Conservation (phyloP, 2,329 filamentous ascomycete species). For the Aspergillus latus region DNA sequence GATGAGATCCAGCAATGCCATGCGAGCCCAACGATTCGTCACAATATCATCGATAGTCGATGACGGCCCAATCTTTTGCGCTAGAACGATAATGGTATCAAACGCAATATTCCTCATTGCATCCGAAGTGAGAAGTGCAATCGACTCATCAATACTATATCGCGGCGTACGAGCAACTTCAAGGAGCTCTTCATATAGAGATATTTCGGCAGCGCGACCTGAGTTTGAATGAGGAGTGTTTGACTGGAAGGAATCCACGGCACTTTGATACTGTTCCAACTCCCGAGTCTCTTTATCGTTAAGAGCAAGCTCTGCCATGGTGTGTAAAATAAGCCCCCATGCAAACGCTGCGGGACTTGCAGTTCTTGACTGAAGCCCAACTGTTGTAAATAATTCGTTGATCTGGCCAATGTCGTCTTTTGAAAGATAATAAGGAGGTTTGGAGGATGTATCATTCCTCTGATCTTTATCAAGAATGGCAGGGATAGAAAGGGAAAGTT, state of each 20-base stretch:
- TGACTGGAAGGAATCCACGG: slow-evolving; percentile 42
- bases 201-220: slow-evolving; percentile 36
- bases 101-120: slow-evolving; percentile 51
- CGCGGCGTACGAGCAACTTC: slow-evolving; percentile 44
- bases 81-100: slow-evolving; percentile 47
- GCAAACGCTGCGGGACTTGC: slow-evolving; percentile 74
- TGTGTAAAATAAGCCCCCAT: slow-evolving; percentile 75
- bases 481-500: slow-evolving; percentile 61
- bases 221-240: slow-evolving; percentile 34
- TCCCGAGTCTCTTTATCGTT: slow-evolving; percentile 58
- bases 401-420: slow-evolving; percentile 69
- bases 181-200: slow-evolving; percentile 50
- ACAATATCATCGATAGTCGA: slow-evolving; percentile 54
- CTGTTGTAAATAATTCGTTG: slow-evolving; percentile 67
- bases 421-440: slow-evolving; percentile 65
- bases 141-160: slow-evolving; percentile 47
- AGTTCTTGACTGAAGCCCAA: slow-evolving; percentile 57
- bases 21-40: slow-evolving; percentile 63
- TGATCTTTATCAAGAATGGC: slow-evolving; percentile 44
- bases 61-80: slow-evolving; percentile 43
- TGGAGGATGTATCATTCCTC: slow-evolving; percentile 29
- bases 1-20: slow-evolving; percentile 68
- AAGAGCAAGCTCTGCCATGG: slow-evolving; percentile 64
- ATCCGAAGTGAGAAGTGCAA: slow-evolving; percentile 49
- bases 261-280: slow-evolving; percentile 42